A percentile compares a stretch with the other conserved stretches of the same genome.
phyloP scores from a whole-genome alignment of 2,329 filamentous ascomycete species.

The Esteya vermicola region DNA sequence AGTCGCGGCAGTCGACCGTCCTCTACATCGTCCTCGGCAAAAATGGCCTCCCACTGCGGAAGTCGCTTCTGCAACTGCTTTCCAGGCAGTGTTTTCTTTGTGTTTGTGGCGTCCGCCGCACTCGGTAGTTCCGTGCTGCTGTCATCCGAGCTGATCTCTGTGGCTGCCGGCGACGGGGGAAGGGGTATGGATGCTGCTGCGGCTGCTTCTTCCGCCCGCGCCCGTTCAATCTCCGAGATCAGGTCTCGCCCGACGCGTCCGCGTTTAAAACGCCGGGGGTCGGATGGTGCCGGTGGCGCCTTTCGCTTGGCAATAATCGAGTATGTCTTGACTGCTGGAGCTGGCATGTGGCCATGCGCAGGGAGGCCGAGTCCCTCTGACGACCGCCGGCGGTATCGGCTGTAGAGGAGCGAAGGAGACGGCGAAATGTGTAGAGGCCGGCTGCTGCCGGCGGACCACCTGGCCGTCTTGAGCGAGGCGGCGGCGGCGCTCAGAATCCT shows the following conservation, averaged over 20 bases:
- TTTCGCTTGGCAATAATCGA: slow-evolving; percentile 7
- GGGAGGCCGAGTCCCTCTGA: neutral
- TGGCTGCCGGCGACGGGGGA: slow-evolving; percentile 8
- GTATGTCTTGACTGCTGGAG: neutral
- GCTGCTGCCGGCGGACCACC: slow-evolving; percentile 2
- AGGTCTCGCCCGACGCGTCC: slow-evolving; percentile 3
- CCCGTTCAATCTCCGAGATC: neutral
- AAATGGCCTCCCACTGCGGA: slow-evolving; percentile 3
- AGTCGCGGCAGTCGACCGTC: slow-evolving; percentile 7
- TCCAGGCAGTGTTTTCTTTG: neutral
- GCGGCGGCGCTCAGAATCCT: slow-evolving; percentile 7
- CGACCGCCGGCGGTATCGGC: slow-evolving; percentile 1
- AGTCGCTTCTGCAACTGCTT: neutral
- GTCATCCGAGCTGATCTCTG: slow-evolving; percentile 7
- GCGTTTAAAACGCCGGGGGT: slow-evolving; percentile 4
- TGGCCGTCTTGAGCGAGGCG: slow-evolving; percentile 5
- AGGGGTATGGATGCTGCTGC: slow-evolving; percentile 5
- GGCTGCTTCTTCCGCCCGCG: slow-evolving; percentile 1
- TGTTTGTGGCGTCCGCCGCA: neutral
- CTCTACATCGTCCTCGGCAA: slow-evolving; percentile 3
- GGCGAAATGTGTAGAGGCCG: slow-evolving; percentile 3
- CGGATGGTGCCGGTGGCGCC: neutral
- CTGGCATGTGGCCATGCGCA: neutral
- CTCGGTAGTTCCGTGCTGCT: no score
- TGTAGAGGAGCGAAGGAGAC: slow-evolving; percentile 5